Evolutionary conservation across 140 eudicot species (phyloP).

Genomic region (Artemisia princeps): DNA sequence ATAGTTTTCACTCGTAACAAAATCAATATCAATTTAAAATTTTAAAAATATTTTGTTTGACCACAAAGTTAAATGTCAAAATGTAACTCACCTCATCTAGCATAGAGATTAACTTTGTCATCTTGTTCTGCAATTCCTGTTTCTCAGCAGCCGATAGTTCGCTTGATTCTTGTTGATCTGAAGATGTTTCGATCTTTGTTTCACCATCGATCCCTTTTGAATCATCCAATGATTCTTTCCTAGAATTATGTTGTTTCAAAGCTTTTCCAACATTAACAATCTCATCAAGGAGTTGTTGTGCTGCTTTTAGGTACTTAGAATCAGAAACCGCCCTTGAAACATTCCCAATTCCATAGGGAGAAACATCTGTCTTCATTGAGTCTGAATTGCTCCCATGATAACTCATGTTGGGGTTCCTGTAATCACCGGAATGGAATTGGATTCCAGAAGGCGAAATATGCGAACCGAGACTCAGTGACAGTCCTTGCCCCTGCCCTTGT

Average conservation of each 20-base stretch:
- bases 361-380: slow-evolving; percentile 23
- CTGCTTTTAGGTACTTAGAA: slow-evolving; percentile 73
- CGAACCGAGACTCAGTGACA: slow-evolving; percentile 64
- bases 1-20: slow-evolving; percentile 6
- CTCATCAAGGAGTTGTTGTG: slow-evolving; percentile 73
- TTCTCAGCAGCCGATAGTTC: slow-evolving; percentile 62
- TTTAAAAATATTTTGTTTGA: slow-evolving; percentile 12
- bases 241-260: slow-evolving; percentile 45
- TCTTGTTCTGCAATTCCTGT: slow-evolving; percentile 66
- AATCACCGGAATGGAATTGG: slow-evolving; percentile 43
- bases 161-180: slow-evolving; percentile 36
- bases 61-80: slow-evolving; percentile 4
- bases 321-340: slow-evolving; percentile 42
- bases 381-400: slow-evolving; percentile 28
- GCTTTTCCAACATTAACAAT: slow-evolving; percentile 74
- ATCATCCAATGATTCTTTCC: slow-evolving; percentile 38
- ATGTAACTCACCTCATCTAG: slow-evolving; percentile 61
- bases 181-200: slow-evolving; percentile 28
- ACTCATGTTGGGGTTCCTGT: slow-evolving; percentile 29
- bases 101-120: slow-evolving; percentile 73
- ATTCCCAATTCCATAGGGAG: slow-evolving; percentile 41
- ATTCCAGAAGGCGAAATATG: slow-evolving; percentile 38
- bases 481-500: slow-evolving; percentile 60
- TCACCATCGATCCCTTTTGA: slow-evolving; percentile 37
- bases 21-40: neutral